phyloP scores from a whole-genome alignment of 306 rosid genomes.

The Medicago ruthenica region DNA sequence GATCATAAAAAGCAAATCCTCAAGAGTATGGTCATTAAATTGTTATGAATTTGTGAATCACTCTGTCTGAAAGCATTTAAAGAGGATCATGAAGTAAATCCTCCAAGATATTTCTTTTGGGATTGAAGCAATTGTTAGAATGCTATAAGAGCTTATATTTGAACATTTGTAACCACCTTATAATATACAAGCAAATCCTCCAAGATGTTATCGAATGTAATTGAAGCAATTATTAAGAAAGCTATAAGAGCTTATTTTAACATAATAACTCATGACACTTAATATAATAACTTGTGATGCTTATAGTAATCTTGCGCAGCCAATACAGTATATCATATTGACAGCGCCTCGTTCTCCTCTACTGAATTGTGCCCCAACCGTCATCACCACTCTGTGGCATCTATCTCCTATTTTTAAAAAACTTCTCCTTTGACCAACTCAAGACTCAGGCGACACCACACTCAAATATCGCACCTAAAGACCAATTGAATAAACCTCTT shows the following conservation, averaged over 20 bases:
- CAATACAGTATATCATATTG: not conserved
- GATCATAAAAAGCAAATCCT: not conserved
- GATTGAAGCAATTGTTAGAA: too few species aligned
- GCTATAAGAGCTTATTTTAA: too few species aligned
- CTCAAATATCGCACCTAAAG: not conserved
- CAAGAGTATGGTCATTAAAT: not conserved
- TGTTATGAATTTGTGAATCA: not conserved
- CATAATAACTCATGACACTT: too few species aligned
- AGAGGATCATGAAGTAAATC: too few species aligned
- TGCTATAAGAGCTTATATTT: too few species aligned
- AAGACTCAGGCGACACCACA: not conserved
- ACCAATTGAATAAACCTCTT: not conserved
- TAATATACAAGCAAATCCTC: too few species aligned
- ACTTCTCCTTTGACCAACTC: not conserved
- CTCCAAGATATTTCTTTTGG: too few species aligned
- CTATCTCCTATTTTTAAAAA: not conserved
- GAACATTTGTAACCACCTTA: too few species aligned
- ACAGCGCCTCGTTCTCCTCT: not conserved
- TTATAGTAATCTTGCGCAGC: not conserved
- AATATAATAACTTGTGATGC: too few species aligned
- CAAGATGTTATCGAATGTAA: too few species aligned
- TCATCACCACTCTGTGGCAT: not conserved
- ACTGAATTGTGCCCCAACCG: too few species aligned
- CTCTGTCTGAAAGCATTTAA: not conserved
- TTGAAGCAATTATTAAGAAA: too few species aligned